Conservation (phyloP, 2,329 filamentous ascomycete species). For the Leptosphaerulina australis region DNA sequence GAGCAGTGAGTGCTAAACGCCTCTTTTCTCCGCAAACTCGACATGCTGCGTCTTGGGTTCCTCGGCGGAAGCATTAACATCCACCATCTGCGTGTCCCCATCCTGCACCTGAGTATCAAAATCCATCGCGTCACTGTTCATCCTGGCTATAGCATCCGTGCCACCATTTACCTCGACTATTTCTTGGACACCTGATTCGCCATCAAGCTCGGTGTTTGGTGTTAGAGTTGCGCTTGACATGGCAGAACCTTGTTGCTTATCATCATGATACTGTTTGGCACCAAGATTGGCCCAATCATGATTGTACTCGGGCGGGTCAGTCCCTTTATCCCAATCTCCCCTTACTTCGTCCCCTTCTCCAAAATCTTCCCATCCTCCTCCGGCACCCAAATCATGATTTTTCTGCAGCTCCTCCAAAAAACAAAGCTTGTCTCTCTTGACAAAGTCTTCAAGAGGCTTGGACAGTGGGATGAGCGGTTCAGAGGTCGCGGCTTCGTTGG, state of each 20-base stretch:
- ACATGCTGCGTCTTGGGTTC: slow-evolving; percentile 28
- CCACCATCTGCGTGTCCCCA: slow-evolving; percentile 30
- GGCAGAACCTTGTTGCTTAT: slow-evolving; percentile 23
- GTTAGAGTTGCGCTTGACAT: slow-evolving; percentile 42
- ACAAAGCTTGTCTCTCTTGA: slow-evolving; percentile 56
- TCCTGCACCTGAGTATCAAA: slow-evolving; percentile 16
- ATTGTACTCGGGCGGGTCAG: slow-evolving; percentile 17
- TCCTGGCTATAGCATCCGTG: slow-evolving; percentile 27
- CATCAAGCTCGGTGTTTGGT: slow-evolving; percentile 42
- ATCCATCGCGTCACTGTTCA: slow-evolving; percentile 23
- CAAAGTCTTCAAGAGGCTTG: slow-evolving; percentile 49
- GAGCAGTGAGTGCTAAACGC: slow-evolving; percentile 18
- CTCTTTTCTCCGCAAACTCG: slow-evolving; percentile 36
- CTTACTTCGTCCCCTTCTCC: slow-evolving; percentile 17
- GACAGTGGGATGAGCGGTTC: slow-evolving; percentile 27
- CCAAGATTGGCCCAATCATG: slow-evolving; percentile 32
- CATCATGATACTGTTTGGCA: slow-evolving; percentile 27
- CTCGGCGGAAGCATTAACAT: slow-evolving; percentile 25
- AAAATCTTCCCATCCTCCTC: slow-evolving; percentile 22
- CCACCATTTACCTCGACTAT: slow-evolving; percentile 37
- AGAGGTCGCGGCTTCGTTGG: slow-evolving; percentile 53
- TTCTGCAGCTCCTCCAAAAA: slow-evolving; percentile 42
- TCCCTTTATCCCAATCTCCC: slow-evolving; percentile 29
- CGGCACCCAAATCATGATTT: slow-evolving; percentile 8
- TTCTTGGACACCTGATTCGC: slow-evolving; percentile 25